phyloP scores from a whole-genome alignment of 1,284 basidiomycete genomes.

The Leccinum laetum region DNA sequence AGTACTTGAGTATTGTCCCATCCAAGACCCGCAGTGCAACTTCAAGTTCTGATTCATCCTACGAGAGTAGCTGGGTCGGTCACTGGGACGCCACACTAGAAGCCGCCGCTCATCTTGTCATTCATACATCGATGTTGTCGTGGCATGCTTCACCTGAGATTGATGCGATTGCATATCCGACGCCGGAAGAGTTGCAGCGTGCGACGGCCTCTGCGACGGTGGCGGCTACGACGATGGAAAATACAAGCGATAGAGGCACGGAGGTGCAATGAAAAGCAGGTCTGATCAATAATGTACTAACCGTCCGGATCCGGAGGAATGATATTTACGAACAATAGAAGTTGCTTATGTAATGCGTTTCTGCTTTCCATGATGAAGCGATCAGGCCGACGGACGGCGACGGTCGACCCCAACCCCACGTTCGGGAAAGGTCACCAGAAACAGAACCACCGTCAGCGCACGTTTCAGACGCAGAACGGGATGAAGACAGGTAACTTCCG shows the following conservation, averaged over 20 bases:
- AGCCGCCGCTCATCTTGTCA: neutral
- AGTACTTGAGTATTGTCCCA: too few relatives aligned
- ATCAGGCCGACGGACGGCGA: conserved; percentile 34
- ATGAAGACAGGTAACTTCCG: conserved; percentile 30
- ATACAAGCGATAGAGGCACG: too few relatives aligned
- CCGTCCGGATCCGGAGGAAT: too few relatives aligned
- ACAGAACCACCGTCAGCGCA: conserved; percentile 21
- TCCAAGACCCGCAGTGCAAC: neutral
- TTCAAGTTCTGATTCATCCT: neutral
- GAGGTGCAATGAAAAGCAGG: too few relatives aligned
- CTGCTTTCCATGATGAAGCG: conserved; percentile 45
- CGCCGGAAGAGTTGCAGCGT: too few relatives aligned
- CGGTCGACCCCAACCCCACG: conserved; percentile 33
- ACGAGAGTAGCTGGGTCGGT: neutral
- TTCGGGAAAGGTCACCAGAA: conserved; percentile 35
- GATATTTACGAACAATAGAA: neutral
- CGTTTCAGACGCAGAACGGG: conserved; percentile 13
- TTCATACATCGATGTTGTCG: neutral
- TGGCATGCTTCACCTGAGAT: too few relatives aligned
- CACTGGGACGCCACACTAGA: neutral
- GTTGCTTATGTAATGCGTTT: conserved; percentile 13
- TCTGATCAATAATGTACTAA: too few relatives aligned
- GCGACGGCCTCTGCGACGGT: too few relatives aligned
- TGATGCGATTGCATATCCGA: too few relatives aligned
- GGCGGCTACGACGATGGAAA: too few relatives aligned